Evolutionary conservation across 257 asterid genomes (phyloP), one percentile per base, ranked within the genome.

Genomic region (Lavandula angustifolia): DNA sequence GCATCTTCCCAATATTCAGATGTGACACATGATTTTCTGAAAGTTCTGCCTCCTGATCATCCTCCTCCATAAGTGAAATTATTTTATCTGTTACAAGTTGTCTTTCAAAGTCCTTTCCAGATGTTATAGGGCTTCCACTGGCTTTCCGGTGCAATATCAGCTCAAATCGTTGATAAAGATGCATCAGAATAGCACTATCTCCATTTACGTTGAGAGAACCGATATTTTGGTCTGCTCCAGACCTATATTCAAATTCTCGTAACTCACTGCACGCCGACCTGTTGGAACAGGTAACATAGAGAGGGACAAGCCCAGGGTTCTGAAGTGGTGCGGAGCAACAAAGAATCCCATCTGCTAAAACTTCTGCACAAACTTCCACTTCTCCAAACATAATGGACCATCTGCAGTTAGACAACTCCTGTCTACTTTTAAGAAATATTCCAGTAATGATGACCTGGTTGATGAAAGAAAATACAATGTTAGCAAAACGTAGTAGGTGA

Each of bases 341-440:
- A 47, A 89, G 96, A 77, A 81, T 70, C 31, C 96, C 94, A 37
- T 80, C 82, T 5, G 75, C 74, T 62, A 86, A 76, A 64, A 89
- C 86, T 73, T 82, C 82, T 14, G 88, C 95, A 43, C 80, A 84
- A 62, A 89, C 89, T 86, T 89, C 96, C 71, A 89, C 69, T 78
- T 82, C 88, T 55, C 97, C 96, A 78, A 91, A 91, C 97, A 91
- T 91, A 62, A 89, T 65, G 53, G 96, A 82, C 96, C 96, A 91
- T 75, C 82, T 81, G 76, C 68, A 82, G n/a, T 66, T 69, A 41
- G 78, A 73, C 27, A 79, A 61, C 56, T 79, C 92, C 51, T 77
- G 62, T 61, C 76, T 79, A 61, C 80, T 75, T 79, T 79, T 84
- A 54, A 91, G 88, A 76, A 87, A 91, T 54, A 55, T 75, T 73